These are phyloP conservation scores for Cercospora zeina DNA, from an alignment of 2,329 filamentous ascomycete species.

Conservation along the genomic window DNA sequence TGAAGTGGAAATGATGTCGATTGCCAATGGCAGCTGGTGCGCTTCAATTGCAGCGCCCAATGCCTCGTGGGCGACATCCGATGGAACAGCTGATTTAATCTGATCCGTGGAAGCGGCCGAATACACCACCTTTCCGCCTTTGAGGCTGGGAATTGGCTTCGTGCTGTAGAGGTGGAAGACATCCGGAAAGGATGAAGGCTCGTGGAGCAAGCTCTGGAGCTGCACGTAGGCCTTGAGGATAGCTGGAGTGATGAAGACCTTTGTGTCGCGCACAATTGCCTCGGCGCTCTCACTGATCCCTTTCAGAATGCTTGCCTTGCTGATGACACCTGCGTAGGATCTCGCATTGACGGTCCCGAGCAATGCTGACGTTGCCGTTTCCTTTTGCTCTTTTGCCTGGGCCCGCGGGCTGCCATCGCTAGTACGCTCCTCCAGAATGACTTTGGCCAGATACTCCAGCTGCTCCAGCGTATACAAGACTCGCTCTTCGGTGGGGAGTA, in stretches of 20 bases:
- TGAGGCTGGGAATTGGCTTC: slow-evolving; percentile 71
- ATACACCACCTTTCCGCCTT: slow-evolving; percentile 55
- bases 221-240: slow-evolving; percentile 74
- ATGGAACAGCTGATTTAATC: slow-evolving; percentile 66
- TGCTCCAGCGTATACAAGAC: slow-evolving; percentile 40
- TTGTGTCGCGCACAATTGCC: slow-evolving; percentile 68
- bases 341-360: slow-evolving; percentile 50
- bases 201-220: slow-evolving; percentile 71
- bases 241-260: slow-evolving; percentile 75
- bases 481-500: slow-evolving; percentile 36
- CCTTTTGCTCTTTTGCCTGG: slow-evolving; percentile 16
- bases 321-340: slow-evolving; percentile 38
- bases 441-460: slow-evolving; percentile 33
- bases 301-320: slow-evolving; percentile 42
- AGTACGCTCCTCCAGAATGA: slow-evolving; percentile 31
- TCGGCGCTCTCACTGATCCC: slow-evolving; percentile 61
- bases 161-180: slow-evolving; percentile 79
- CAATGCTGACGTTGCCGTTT: slow-evolving; percentile 56
- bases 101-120: slow-evolving; percentile 63
- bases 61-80: slow-evolving; percentile 69
- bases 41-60: slow-evolving; percentile 76
- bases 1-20: slow-evolving; percentile 71
- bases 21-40: slow-evolving; percentile 73
- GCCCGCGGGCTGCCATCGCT: slow-evolving; percentile 10
- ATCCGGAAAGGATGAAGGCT: slow-evolving; percentile 73